phyloP scores from a whole-genome alignment of 805 yeast species.

The Myxozyma geophila region DNA sequence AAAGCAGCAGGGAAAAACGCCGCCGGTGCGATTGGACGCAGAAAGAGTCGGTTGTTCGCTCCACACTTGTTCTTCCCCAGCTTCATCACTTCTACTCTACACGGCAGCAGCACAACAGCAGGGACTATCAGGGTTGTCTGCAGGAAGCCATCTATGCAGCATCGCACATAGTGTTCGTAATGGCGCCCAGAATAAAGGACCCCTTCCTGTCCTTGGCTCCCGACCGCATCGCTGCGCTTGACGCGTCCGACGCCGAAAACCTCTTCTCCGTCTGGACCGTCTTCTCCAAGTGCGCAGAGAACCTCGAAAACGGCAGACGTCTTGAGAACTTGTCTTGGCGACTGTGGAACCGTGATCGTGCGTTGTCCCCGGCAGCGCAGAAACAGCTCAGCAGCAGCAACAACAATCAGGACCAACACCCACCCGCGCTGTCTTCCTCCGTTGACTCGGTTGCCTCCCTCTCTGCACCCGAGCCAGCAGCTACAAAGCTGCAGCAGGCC shows the following conservation, averaged over 20 bases:
- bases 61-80: slow-evolving; percentile 1
- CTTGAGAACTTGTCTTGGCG: slow-evolving; percentile 49
- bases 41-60: not conserved
- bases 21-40: slow-evolving; percentile 21
- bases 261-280: slow-evolving; percentile 45
- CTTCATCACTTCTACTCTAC: not conserved
- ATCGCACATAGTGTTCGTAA: not conserved
- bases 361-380: not conserved
- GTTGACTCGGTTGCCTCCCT: slow-evolving; percentile 11
- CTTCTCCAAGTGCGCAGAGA: slow-evolving; percentile 46
- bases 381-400: no score
- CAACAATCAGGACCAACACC: not conserved
- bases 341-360: slow-evolving; percentile 44
- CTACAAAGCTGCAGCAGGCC: not conserved
- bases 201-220: slow-evolving; percentile 37
- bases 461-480: slow-evolving; percentile 3
- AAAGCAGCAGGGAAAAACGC: not conserved
- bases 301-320: slow-evolving; percentile 46
- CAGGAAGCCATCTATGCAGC: no score
- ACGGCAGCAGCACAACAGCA: not conserved
- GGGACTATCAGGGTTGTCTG: not conserved
- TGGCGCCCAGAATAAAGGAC: slow-evolving; percentile 26
- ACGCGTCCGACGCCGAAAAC: slow-evolving; percentile 40
- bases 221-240: slow-evolving; percentile 35
- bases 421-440: slow-evolving; percentile 18